These are phyloP conservation scores for Malus sylvestris DNA, from an alignment of 306 rosid genomes.

Conservation along the genomic window DNA sequence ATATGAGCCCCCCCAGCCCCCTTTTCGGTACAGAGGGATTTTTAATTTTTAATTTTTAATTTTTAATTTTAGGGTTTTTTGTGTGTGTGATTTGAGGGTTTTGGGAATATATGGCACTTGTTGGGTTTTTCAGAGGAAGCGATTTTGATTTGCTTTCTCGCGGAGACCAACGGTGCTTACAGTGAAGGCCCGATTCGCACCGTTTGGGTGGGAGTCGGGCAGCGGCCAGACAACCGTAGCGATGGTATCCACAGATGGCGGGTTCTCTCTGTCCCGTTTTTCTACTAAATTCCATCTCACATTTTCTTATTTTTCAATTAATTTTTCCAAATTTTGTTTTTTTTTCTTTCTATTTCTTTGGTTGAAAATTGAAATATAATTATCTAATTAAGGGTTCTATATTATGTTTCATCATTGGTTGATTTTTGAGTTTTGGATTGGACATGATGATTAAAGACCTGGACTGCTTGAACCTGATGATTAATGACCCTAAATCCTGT, in stretches of 20 bases:
- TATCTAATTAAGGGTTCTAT: neutral
- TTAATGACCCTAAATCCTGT: neutral
- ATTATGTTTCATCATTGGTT: neutral
- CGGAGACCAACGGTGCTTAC: slow-evolving; percentile 31
- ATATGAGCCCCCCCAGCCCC: slow-evolving; percentile 52
- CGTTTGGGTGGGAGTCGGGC: slow-evolving; percentile 26
- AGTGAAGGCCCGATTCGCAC: slow-evolving; percentile 38
- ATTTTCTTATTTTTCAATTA: neutral
- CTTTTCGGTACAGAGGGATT: too few relatives aligned
- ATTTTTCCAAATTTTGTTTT: neutral
- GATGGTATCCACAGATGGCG: slow-evolving; percentile 80
- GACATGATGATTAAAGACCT: neutral
- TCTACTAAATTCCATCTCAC: slow-evolving; percentile 75
- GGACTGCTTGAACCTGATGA: neutral
- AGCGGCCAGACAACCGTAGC: slow-evolving; percentile 98
- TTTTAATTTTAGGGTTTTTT: too few relatives aligned
- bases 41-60: too few relatives aligned
- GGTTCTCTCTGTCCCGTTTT: slow-evolving; percentile 26
- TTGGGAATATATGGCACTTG: slow-evolving; percentile 26
- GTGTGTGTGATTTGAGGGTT: neutral
- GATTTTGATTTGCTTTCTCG: slow-evolving; percentile 27
- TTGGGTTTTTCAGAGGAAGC: slow-evolving; percentile 23
- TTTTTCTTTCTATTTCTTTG: neutral
- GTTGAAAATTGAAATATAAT: neutral
- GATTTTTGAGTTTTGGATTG: neutral